Evolutionary conservation across 2,329 filamentous ascomycete species (phyloP).

Genomic region (Colletotrichum sp.): DNA sequence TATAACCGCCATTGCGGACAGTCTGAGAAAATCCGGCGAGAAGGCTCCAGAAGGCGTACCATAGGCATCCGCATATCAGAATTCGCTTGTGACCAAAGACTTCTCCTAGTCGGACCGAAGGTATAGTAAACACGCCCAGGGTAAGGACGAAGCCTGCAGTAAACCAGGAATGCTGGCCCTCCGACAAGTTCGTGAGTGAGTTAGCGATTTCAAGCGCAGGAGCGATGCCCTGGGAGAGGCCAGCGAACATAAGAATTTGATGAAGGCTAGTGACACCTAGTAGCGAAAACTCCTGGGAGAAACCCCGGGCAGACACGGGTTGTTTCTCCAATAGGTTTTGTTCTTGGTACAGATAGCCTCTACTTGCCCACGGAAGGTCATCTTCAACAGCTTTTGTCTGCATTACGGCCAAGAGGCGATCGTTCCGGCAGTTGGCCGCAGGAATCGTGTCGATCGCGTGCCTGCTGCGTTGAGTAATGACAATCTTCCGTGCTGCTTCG

Average conservation of each 20-base stretch:
- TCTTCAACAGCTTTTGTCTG: neutral
- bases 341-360: neutral
- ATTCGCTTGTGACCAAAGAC: conserved; percentile 62
- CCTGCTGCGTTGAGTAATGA: neutral
- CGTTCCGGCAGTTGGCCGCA: neutral
- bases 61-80: conserved; percentile 58
- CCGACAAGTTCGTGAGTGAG: neutral
- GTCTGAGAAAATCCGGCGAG: conserved; percentile 46
- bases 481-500: conserved; percentile 1
- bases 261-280: neutral
- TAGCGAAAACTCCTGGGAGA: neutral
- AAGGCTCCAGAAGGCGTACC: conserved; percentile 60
- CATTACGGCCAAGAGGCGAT: neutral
- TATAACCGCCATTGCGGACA: conserved; percentile 16
- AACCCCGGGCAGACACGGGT: neutral
- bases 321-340: neutral
- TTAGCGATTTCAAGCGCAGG: neutral
- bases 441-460: neutral
- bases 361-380: neutral
- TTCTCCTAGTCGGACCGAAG: conserved; percentile 62
- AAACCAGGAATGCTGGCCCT: conserved; percentile 57
- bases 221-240: neutral
- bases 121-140: conserved; percentile 62
- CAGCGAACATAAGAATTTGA: neutral
- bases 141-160: conserved; percentile 62